A percentile compares a stretch with the other conserved stretches of the same genome.
Conservation (phyloP, 2,329 filamentous ascomycete genomes). For the Botryotinia narcissicola region DNA sequence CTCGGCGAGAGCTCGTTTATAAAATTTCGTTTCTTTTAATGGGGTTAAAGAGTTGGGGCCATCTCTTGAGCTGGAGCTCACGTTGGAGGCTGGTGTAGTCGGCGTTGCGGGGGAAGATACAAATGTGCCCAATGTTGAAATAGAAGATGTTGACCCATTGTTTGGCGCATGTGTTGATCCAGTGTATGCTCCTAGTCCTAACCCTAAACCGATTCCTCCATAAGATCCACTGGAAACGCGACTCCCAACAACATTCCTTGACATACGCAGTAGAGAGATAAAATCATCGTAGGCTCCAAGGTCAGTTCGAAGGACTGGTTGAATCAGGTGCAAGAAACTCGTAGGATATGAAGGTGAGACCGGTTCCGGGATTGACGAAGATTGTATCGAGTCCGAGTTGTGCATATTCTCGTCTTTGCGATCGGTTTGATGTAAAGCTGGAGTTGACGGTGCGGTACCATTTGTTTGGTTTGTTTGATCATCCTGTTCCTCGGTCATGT, state of each 20-base stretch:
- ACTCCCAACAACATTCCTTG: constrained; percentile 57
- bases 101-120: constrained; percentile 58
- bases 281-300: constrained; percentile 83
- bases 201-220: constrained; percentile 49
- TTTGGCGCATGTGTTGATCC: constrained; percentile 46
- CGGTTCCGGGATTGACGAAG: constrained; percentile 42
- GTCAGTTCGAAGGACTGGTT: constrained; percentile 80
- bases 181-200: constrained; percentile 49
- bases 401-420: constrained; percentile 47
- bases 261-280: constrained; percentile 67
- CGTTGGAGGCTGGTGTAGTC: constrained; percentile 54
- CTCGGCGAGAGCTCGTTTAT: constrained; percentile 82
- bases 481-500: constrained; percentile 71
- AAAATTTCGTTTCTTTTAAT: constrained; percentile 89
- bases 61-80: constrained; percentile 45
- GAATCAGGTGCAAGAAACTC: constrained; percentile 79
- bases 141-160: constrained; percentile 60
- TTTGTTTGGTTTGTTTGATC: constrained; percentile 66
- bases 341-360: constrained; percentile 57
- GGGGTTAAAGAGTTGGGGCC: constrained; percentile 50
- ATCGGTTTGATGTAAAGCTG: constrained; percentile 70
- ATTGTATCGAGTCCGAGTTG: constrained; percentile 37
- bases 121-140: constrained; percentile 50
- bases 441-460: constrained; percentile 72
- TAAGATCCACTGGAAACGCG: constrained; percentile 72